Percentiles rank a stretch among this genome's conserved stretches.
Conservation (phyloP, 345 rosid genomes). For the Hibiscus syriacus region DNA sequence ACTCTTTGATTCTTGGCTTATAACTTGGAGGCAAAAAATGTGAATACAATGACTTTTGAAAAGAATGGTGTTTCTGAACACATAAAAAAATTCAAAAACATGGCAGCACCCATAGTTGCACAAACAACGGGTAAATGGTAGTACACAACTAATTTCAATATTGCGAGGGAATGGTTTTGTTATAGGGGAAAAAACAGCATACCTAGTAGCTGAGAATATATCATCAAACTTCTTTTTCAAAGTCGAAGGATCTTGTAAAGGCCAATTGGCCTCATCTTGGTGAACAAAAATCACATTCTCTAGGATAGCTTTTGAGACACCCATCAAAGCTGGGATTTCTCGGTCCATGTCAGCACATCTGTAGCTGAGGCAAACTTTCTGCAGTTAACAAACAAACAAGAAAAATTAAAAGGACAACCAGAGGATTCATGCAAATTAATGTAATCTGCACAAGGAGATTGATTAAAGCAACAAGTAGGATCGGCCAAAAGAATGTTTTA, state of each 20-base stretch:
- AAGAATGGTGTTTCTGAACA: neutral
- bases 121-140: neutral
- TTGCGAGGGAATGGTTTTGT: neutral
- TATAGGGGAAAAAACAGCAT: neutral
- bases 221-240: conserved; percentile 97
- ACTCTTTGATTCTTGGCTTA: neutral
- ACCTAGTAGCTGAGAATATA: conserved; percentile 98
- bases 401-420: conserved; percentile 3
- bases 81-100: neutral
- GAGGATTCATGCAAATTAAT: neutral
- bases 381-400: conserved; percentile 24
- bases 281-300: conserved; percentile 96
- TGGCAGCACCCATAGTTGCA: neutral
- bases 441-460: neutral
- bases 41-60: neutral
- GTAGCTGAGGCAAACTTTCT: conserved; percentile 97
- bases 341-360: conserved; percentile 99
- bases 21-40: neutral
- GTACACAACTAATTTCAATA: neutral
- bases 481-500: neutral
- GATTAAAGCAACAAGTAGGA: neutral
- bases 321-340: conserved; percentile 95
- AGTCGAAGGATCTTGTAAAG: conserved; percentile 91
- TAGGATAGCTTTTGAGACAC: conserved; percentile 90
- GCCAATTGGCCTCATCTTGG: conserved; percentile 99